Conservation (phyloP, 2,329 filamentous ascomycete species). For the Fusarium proliferatum region DNA sequence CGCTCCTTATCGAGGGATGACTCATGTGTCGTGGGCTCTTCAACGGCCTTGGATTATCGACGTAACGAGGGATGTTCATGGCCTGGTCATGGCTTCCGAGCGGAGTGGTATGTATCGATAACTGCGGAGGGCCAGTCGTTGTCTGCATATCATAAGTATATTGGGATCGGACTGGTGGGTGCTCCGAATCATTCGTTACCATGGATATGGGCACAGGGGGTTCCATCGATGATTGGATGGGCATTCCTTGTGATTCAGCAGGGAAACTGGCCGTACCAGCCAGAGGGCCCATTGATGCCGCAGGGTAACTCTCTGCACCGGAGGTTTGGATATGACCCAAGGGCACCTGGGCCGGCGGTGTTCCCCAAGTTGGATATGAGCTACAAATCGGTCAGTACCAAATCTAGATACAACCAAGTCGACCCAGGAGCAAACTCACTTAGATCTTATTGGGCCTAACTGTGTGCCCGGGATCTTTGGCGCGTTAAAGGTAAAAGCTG, state of each 20-base stretch:
- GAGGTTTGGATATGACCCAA: constrained; percentile 62
- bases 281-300: constrained; percentile 62
- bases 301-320: constrained; percentile 59
- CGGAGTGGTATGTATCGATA: constrained; percentile 55
- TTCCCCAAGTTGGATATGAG: constrained; percentile 68
- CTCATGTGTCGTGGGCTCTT: constrained; percentile 67
- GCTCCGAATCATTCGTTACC: constrained; percentile 59
- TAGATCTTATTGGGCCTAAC: constrained; percentile 66
- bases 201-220: constrained; percentile 65
- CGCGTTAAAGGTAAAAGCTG: constrained; percentile 68
- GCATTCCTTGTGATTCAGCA: constrained; percentile 65
- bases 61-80: constrained; percentile 67
- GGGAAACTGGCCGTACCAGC: constrained; percentile 60
- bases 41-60: constrained; percentile 66
- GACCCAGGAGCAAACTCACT: constrained; percentile 57
- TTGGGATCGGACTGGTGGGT: constrained; percentile 62
- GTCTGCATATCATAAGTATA: constrained; percentile 67
- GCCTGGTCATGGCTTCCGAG: constrained; percentile 56
- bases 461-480: constrained; percentile 66
- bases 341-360: constrained; percentile 55
- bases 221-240: constrained; percentile 63
- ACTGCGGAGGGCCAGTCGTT: constrained; percentile 61
- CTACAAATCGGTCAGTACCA: constrained; percentile 53
- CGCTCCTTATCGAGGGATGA: constrained; percentile 65
- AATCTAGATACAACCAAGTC: neutral